A percentile compares a stretch with the other conserved stretches of the same genome.
These are phyloP conservation scores for Aaosphaeria pasadenensis DNA, from an alignment of 2,329 filamentous ascomycete species.

Conservation along the genomic window DNA sequence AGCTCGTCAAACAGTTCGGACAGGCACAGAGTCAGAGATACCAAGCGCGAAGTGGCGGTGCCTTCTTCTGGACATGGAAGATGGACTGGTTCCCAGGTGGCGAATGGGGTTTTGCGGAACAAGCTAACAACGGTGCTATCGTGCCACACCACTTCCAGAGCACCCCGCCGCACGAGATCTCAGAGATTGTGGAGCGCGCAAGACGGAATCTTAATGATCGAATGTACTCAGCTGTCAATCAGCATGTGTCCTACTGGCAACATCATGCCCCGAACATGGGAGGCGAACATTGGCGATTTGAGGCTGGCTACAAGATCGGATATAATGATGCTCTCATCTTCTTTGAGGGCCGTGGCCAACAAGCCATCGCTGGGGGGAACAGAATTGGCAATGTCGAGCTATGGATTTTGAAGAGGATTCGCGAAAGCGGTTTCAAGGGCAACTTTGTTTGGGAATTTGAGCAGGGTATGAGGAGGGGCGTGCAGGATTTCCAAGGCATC, in stretches of 20 bases:
- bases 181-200: conserved; percentile 37
- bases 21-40: conserved; percentile 48
- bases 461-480: conserved; percentile 47
- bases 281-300: conserved; percentile 54
- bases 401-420: conserved; percentile 56
- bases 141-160: conserved; percentile 38
- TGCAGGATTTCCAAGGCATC: conserved; percentile 38
- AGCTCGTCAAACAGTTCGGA: conserved; percentile 47
- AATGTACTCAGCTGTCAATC: conserved; percentile 33
- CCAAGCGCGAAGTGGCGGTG: conserved; percentile 50
- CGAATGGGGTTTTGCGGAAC: conserved; percentile 58
- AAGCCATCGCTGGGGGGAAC: conserved; percentile 42
- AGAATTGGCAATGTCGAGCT: conserved; percentile 57
- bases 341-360: conserved; percentile 41
- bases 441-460: conserved; percentile 52
- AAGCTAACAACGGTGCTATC: conserved; percentile 45
- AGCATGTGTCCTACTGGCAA: conserved; percentile 53
- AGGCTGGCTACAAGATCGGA: conserved; percentile 55
- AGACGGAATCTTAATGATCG: conserved; percentile 36
- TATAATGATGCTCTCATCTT: conserved; percentile 55
- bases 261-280: conserved; percentile 41
- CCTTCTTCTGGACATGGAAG: conserved; percentile 60
- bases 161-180: conserved; percentile 28
- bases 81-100: conserved; percentile 63
- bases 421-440: conserved; percentile 49